Base-by-base conservation (phyloP, 129 eudicot species). In the Dittrichia graveolens region DNA sequence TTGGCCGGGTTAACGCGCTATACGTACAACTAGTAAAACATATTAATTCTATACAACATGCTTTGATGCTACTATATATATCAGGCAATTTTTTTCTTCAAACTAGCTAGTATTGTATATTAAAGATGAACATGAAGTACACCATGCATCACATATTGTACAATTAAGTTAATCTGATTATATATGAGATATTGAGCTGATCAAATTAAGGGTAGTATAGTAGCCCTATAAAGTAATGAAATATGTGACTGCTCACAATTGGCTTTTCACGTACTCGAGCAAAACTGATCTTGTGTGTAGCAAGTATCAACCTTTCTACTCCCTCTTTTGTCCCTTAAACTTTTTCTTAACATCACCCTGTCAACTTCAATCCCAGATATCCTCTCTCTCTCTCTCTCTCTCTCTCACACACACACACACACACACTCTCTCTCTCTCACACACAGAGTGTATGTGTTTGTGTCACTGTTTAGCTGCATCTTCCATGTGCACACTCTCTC, bases 281-380 rank as follows among this genome's bases (percentile, higher is more conserved):
- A 84, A 78, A 81, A 53, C 72, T 47, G 31, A 24, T 24, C 65
- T 62, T 71, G 77, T 63, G 68, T 35, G 58, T 70, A 62, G 60
- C 77, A 78, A 47, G 58, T 70, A 62, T 52, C 77, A 78, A 47
- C 75, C 79, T 84, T 83, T 88, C 85, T 89, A 85, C 76, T 85
- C 89, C 89, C 95, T 84, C 81, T 85, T 89, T 89, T 87, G 98
- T 93, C 98, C 95, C 95, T 87, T 78, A 42, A 24, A 75, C 88
- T 78, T 93, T 83, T 87, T 84, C 83, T 83, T 78, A 77, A 62
- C 87, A 80, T 71, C 82, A 78, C 84, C 85, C 89, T 93, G 95
- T 93, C 98, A 85, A 80, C 85, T 88, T 89, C 98, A 87, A 87
- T 93, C 98, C 80, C 95, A 93, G 96, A 93, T 93, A 75, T 90